These are phyloP conservation scores for Neurospora pannonica DNA, from an alignment of 495 filamentous ascomycete species.

Conservation along the genomic window DNA sequence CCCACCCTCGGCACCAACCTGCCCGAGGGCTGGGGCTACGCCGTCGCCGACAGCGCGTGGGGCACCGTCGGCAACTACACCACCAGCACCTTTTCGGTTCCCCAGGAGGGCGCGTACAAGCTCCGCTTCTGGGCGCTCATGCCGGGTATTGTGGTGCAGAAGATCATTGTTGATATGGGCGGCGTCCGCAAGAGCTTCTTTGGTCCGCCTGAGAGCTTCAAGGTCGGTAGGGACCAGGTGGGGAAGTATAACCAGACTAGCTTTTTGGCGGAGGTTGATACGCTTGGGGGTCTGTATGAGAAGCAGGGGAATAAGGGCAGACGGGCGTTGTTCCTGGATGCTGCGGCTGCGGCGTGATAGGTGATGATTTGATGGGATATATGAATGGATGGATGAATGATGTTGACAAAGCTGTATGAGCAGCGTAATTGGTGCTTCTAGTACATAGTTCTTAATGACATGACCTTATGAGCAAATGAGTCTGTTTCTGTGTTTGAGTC, in stretches of 20 bases:
- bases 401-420: no score
- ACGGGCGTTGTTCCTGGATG: background rate
- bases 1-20: slow-evolving; percentile 34
- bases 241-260: slow-evolving; percentile 33
- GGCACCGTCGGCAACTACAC: slow-evolving; percentile 37
- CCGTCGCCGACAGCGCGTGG: slow-evolving; percentile 53
- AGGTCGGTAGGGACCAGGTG: slow-evolving; percentile 34
- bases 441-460: background rate
- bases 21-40: slow-evolving; percentile 48
- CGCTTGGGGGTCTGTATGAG: slow-evolving; percentile 7
- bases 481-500: background rate
- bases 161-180: slow-evolving; percentile 57
- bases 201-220: slow-evolving; percentile 59
- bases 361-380: background rate
- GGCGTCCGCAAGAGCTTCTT: slow-evolving; percentile 57
- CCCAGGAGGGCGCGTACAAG: slow-evolving; percentile 42
- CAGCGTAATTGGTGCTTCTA: background rate
- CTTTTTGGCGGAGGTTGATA: slow-evolving; percentile 23
- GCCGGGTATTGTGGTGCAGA: slow-evolving; percentile 59
- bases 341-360: background rate
- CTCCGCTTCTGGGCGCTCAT: slow-evolving; percentile 54
- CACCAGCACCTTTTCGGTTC: slow-evolving; percentile 41
- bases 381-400: background rate
- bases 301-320: background rate
- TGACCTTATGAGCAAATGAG: background rate